phyloP scores from a whole-genome alignment of 345 rosid species.

The Gossypium herbaceum region DNA sequence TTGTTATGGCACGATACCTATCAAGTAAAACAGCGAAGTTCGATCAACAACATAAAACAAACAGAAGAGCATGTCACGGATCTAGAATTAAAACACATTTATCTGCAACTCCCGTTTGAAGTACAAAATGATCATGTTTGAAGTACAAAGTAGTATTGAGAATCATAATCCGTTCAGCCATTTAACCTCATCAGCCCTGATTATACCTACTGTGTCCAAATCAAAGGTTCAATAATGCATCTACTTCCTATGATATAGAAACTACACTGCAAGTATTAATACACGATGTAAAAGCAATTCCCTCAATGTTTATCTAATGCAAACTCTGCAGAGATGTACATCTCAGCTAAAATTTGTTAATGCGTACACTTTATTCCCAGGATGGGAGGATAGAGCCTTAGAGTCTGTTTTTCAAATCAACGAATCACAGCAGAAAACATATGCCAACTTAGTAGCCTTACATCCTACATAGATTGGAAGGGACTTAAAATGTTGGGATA shows the following conservation, averaged over 20 bases:
- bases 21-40: neutral
- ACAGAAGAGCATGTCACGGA: neutral
- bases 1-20: slow-evolving; percentile 93
- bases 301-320: neutral
- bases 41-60: neutral
- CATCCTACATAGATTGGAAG: neutral
- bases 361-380: neutral
- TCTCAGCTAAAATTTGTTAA: neutral
- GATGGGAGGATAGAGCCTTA: neutral
- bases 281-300: neutral
- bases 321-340: neutral
- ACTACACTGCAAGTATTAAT: neutral
- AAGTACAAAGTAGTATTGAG: neutral
- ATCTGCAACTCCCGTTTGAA: no score
- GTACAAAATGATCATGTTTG: neutral
- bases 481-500: neutral
- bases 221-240: neutral
- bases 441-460: neutral
- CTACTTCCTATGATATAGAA: neutral
- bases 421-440: neutral
- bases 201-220: neutral
- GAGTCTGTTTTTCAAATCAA: neutral
- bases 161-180: neutral
- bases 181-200: neutral
- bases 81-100: neutral